These are phyloP conservation scores for Pelargonium australe DNA, from an alignment of 441 rosid genomes.

Conservation along the genomic window DNA sequence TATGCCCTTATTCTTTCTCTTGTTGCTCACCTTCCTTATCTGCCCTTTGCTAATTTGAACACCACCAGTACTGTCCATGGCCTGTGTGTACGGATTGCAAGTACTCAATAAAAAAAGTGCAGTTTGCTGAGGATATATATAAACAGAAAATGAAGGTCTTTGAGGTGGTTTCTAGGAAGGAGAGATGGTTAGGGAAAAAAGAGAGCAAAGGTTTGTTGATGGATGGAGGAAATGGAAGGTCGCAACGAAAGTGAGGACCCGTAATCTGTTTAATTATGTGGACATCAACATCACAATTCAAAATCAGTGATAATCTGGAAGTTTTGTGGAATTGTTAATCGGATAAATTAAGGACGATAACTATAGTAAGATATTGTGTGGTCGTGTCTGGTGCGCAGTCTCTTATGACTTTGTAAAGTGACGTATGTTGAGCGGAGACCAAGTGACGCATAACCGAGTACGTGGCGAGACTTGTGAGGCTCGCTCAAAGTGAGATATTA, in stretches of 20 bases:
- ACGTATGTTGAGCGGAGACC: too few species aligned
- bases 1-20: constrained; percentile 30
- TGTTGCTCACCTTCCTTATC: constrained; percentile 16
- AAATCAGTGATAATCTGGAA: too few species aligned
- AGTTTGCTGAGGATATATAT: constrained; percentile 17
- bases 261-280: constrained; percentile 9
- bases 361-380: too few species aligned
- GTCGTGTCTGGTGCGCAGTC: too few species aligned
- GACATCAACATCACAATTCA: too few species aligned
- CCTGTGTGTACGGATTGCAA: not conserved
- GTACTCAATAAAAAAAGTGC: not conserved
- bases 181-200: not conserved
- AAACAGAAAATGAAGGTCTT: not conserved
- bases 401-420: too few species aligned
- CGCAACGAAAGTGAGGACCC: constrained; percentile 17
- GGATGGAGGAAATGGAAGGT: constrained; percentile 19
- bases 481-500: too few species aligned
- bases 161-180: constrained; percentile 21
- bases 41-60: constrained; percentile 22
- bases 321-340: too few species aligned
- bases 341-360: too few species aligned
- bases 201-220: too few species aligned
- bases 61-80: constrained; percentile 25
- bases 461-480: too few species aligned
- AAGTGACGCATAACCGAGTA: too few species aligned